A percentile compares a stretch with the other conserved stretches of the same genome.
phyloP scores from a whole-genome alignment of 176 grass and related monocot genomes.

The Zoysia pacifica region DNA sequence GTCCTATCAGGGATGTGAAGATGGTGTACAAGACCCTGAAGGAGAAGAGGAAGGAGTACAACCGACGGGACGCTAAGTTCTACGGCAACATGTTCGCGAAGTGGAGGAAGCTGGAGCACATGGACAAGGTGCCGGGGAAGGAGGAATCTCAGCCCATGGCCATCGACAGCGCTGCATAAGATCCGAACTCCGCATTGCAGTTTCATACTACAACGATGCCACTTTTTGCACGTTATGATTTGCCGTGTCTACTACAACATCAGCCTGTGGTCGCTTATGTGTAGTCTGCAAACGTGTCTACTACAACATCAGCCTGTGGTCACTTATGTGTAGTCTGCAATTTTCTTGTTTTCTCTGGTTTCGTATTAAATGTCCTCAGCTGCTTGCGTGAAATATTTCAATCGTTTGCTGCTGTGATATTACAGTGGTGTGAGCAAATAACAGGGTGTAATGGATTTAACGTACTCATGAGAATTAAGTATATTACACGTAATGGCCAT shows the following conservation, averaged over 20 bases:
- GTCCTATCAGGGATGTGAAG: conserved; percentile 65
- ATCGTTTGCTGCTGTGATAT: not conserved
- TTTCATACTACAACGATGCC: too few species aligned
- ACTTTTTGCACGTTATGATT: too few species aligned
- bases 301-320: too few species aligned
- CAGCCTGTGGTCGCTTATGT: too few species aligned
- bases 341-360: not conserved
- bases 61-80: conserved; percentile 75
- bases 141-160: conserved; percentile 43
- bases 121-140: conserved; percentile 40
- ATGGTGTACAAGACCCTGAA: conserved; percentile 77
- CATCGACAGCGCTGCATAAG: conserved; percentile 43
- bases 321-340: too few species aligned
- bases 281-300: too few species aligned
- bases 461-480: too few species aligned
- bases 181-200: too few species aligned
- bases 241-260: too few species aligned
- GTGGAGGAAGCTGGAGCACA: conserved; percentile 46
- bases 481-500: too few species aligned
- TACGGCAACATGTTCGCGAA: conserved; percentile 84
- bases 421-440: not conserved
- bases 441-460: not conserved
- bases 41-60: conserved; percentile 69
- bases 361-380: not conserved
- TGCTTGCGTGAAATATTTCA: not conserved